Evolutionary conservation across 1,139 yeast species (phyloP), one percentile per base, ranked within the genome.

Genomic region (Yamadazyma atmosphaerica): DNA sequence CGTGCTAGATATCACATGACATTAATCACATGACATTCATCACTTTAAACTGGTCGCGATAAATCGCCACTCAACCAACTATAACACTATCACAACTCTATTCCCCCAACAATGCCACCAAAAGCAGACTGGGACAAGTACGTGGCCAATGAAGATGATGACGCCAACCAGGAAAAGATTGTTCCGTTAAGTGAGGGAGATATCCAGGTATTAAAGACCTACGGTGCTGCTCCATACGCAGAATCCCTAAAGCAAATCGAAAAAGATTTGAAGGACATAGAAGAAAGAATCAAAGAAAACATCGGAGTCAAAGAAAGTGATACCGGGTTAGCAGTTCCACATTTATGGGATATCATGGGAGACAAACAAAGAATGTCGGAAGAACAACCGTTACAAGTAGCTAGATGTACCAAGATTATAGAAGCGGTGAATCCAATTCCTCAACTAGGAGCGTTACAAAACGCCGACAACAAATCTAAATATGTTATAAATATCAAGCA

Each of bases 121-220:
- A 86, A 85, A 67, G 86, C 85, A 39, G 95, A 92, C 62, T 92
- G 99, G 99, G 99, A 94, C 61, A 92, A 92, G 64, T 89, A 88
- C 66, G 83, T 83, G 60, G 84, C 94, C 35, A 72, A 72, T 34
- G 96, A 85, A 50, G 92, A 85, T 33, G 75, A 68, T 41, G 79
- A 79, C 32, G 65, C 63, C 38, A 64, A 67, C 34, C 85, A 80
- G 41, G 90, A 85, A 45, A 85, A 89, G 53, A 83, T 87, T 49
- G 80, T 79, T 18, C 98, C 98, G 8, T 77, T 92, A 52, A 79
- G 92, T 43, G 98, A 94, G 59, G 96, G 95, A 35, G 99, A 92
- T 63, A 94, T 94, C 56, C 97, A 90, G 64, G 98, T 92, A 34
- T 74, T 92, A 54, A 90, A 94, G 68, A 88, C 97, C 7, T 92